phyloP scores from a whole-genome alignment of 1,139 yeast genomes.

The Blastobotrys capitulatus region DNA sequence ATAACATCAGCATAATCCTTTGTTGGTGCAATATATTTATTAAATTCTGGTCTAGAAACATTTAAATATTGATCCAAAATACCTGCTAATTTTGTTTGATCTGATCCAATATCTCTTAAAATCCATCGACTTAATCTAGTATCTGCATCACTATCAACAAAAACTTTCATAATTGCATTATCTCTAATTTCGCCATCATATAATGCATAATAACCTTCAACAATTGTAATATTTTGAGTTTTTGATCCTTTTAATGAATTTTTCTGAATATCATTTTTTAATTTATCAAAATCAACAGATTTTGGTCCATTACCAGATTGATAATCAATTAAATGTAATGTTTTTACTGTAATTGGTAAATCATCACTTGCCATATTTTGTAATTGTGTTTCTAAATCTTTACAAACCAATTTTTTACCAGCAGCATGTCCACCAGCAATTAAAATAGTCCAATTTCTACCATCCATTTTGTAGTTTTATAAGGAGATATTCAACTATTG shows the following conservation, averaged over 20 bases:
- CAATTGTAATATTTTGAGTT: conserved; percentile 41
- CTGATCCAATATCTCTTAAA: conserved; percentile 28
- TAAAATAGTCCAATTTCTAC: conserved; percentile 40
- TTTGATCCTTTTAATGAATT: conserved; percentile 1
- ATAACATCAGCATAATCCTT: conserved; percentile 77
- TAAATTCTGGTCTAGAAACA: conserved; percentile 71
- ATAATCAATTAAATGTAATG: conserved; percentile 31
- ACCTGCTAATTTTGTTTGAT: conserved; percentile 38
- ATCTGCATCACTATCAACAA: conserved; percentile 84
- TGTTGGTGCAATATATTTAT: conserved; percentile 62
- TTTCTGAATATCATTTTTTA: conserved; percentile 26
- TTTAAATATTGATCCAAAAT: conserved; percentile 58
- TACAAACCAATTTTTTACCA: conserved; percentile 43
- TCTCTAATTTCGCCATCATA: conserved; percentile 56
- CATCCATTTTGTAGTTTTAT: not conserved
- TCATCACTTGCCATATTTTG: conserved; percentile 13
- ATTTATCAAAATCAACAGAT: conserved; percentile 37
- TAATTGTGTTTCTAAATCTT: conserved; percentile 22
- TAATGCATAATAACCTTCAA: conserved; percentile 79
- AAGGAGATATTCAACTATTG: not conserved
- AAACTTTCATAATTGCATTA: conserved; percentile 61
- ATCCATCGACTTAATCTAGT: conserved; percentile 74
- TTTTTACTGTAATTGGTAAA: conserved; percentile 15
- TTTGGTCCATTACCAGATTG: conserved; percentile 22
- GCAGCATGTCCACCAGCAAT: conserved; percentile 76